Base-by-base conservation (phyloP, 1,284 basidiomycete genomes). In the Ganoderma resinaceum region DNA sequence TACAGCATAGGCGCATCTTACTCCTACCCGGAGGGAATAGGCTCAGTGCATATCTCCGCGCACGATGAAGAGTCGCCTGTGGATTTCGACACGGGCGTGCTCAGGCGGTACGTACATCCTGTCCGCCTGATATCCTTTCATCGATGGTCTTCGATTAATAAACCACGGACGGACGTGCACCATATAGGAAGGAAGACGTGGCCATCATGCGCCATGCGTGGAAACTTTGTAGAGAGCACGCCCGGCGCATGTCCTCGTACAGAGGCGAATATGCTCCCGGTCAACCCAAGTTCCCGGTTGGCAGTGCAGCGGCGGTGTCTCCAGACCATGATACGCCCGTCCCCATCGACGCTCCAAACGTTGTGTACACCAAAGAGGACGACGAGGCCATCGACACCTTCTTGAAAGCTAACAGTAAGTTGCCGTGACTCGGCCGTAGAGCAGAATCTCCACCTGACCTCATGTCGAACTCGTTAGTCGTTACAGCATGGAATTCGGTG, bases 181-280 rank as follows among this genome's bases (percentile, higher is more conserved):
- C 26, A 29, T 31, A 8, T 23, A 43, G 59, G n/a, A 35, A 49
- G 26, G 85, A 84, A 3, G 91, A 92, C 74, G 40, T 92, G 2
- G 82, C 80, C 1, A 78, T 85, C 14, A 75, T 89, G 68, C 79
- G 84, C 63, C 89, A 86, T 83, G 79, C 74, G 0, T 92, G 90
- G 76, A 92, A 92, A 75, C 83, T 81, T 68, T 69, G 78, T 23
- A 80, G 88, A n/a, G 91, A 92, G 76, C 75, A 87, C 42, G 84
- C 81, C 2, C 84, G 91, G 20, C 85, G 90, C 1, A 85, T 91
- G 84, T 79, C 82, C 0, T 77, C 77, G 26, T 91, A 85, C 76
- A 82, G 86, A 1, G 90, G 90, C 5, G 90, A 91, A 70, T 76
- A 82, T 1, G 61, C 74, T 0, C 65, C 72, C 1, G 73, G 72